phyloP scores from a whole-genome alignment of 768 basidiomycete genomes.

The Tylopilus felleus region DNA sequence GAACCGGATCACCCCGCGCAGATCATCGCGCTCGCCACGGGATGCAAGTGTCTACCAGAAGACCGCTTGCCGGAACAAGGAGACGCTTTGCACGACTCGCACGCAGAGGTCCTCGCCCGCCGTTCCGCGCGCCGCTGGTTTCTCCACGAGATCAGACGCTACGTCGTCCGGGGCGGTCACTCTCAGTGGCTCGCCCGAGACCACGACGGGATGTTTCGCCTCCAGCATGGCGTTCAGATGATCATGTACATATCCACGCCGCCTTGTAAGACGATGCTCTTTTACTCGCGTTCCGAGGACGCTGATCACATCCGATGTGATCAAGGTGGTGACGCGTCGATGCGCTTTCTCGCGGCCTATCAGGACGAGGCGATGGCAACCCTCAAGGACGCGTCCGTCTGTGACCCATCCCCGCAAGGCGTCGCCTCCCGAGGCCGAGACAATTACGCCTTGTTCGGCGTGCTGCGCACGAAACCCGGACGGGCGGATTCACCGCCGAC shows the following conservation, averaged over 20 bases:
- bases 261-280: constrained; percentile 43
- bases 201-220: constrained; percentile 39
- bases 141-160: constrained; percentile 56
- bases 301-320: neutral
- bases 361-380: constrained; percentile 73
- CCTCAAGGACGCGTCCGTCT: constrained; percentile 51
- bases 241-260: constrained; percentile 76
- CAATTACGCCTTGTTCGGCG: constrained; percentile 70
- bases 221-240: constrained; percentile 48
- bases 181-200: constrained; percentile 51
- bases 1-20: constrained; percentile 33
- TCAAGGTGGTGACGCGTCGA: constrained; percentile 88
- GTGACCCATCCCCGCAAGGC: constrained; percentile 34
- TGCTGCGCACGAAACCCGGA: constrained; percentile 91
- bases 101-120: constrained; percentile 90
- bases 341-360: constrained; percentile 64
- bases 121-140: constrained; percentile 78
- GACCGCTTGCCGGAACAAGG: constrained; percentile 59
- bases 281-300: constrained; percentile 46
- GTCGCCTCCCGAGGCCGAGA: constrained; percentile 70
- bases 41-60: constrained; percentile 81
- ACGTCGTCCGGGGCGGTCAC: constrained; percentile 16
- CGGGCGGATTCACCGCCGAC: constrained; percentile 86
- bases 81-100: constrained; percentile 82
- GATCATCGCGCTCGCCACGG: constrained; percentile 71